Base-by-base conservation (phyloP, 1,139 yeast species). In the Kodamaea suecica region DNA sequence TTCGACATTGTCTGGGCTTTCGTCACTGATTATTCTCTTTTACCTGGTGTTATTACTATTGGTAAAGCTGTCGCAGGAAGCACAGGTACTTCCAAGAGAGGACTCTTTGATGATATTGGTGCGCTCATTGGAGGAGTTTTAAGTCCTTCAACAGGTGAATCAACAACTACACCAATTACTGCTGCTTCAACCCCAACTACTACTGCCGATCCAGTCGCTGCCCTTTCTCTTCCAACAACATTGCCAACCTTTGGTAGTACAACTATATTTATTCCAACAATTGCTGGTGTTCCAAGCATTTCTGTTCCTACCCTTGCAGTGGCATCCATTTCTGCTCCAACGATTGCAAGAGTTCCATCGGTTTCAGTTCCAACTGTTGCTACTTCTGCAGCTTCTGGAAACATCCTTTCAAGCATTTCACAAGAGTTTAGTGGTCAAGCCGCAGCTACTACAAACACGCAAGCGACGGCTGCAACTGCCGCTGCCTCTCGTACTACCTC, bases 1-100 rank as follows among this genome's bases (percentile, higher is more conserved):
- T 50, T 58, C 26, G 62, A 59, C 40, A 42, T 61, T 29, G 59
- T 56, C 17, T 46, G 54, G 48, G 37, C 49, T 40, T 38, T 55
- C 30, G 52, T 57, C 35, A 48, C 50, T 19, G 54, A 59, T 39
- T 44, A 44, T 29, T 44, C 44, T 13, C 43, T 50, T 28, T 34
- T 55, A 21, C 53, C 57, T 6, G 61, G 58, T 20, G 41, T 53
- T 21, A 44, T 51, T 26, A 37, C 39, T 3, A 42, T 58, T 30
- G 41, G 47, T 21, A 46, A 47, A 31, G 41, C 47, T 8, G 49
- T 54, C 21, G 40, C 37, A 33, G 37, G 37, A 24, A 42, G 37
- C 21, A n/a, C n/a, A n/a, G 55, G 55, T 9, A 47, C 23, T 14
- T 4, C 19, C 20, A 26, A 31, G 10, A 29, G 27, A 29, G 29